Evolutionary conservation across 2,329 filamentous ascomycete genomes (phyloP), one percentile per base, ranked within the genome.

Genomic region (Claviceps sorghi): DNA sequence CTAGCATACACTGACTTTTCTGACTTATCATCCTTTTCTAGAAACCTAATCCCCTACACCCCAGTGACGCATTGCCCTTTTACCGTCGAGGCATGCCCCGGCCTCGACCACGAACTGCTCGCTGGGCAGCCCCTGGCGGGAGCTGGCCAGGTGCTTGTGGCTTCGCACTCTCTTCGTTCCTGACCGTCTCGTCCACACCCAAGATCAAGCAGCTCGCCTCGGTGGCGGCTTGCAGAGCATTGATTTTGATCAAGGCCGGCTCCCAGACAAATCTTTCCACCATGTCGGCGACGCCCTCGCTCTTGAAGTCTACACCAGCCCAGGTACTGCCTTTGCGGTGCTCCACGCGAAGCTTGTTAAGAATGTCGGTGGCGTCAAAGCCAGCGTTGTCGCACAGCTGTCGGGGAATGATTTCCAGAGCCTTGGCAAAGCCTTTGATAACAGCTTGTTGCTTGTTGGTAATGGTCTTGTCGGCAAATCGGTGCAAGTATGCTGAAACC

Each of bases 371-470:
- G 29, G 93, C 90, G 65, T 98, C 93, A 66, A 98, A 97, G 57
- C 93, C 93, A 52, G 93, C 93, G 65, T 98, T 98, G 74, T 98
- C 93, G 74, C 93, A 98, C 55, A 98, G 78, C 72, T 97, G 93
- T 62, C 93, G 84, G 22, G 93, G 93, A 61, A 98, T 94, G 55
- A 97, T 84, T 73, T 98, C 93, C 52, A 98, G 80, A 1, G 93
- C 93, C 75, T 95, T 96, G 61, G 93, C 93, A 61, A 97, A 97
- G 5, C 88, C 86, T 75, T 97, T 97, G 77, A 98, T 93, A 63
- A 98, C 89, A 52, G 88, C 81, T 72, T 98, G 93, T 69, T 97
- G 91, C 78, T 97, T 97, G 77, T 94, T 81, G 4, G 85, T 80
- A 53, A 97, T 83, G 67, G 94, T 90, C 73, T 86, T 85, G 74